Percentiles rank a stretch among this genome's conserved stretches.
phyloP scores from a whole-genome alignment of 2,329 filamentous ascomycete species.

The Trichoderma gracile region DNA sequence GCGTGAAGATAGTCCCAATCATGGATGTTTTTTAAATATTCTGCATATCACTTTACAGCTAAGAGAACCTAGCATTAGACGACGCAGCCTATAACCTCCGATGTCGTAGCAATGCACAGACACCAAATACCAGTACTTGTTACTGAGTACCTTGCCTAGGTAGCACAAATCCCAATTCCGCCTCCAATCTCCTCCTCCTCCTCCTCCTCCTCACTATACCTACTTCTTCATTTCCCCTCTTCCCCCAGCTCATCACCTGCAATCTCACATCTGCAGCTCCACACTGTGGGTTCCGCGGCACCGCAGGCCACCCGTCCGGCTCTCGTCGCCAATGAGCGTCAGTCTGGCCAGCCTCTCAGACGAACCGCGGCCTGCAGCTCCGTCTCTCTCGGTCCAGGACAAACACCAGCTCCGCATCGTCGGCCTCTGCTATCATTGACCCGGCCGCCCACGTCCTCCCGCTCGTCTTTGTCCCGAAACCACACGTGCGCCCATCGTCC shows the following conservation, averaged over 20 bases:
- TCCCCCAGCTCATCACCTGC: conserved; percentile 1
- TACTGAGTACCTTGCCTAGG: no score
- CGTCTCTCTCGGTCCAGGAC: conserved; percentile 3
- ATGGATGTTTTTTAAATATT: no score
- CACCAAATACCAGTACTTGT: no score
- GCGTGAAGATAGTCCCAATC: no score
- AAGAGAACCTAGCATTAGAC: no score
- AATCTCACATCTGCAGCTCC: neutral
- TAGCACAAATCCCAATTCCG: no score
- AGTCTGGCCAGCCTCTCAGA: conserved; percentile 1
- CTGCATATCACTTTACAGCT: no score
- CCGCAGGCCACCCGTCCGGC: conserved; percentile 10
- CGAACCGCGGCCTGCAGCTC: conserved; percentile 5
- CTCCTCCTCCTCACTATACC: neutral
- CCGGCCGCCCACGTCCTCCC: conserved; percentile 16
- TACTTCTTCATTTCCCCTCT: neutral
- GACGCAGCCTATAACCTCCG: no score
- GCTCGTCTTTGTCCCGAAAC: conserved; percentile 20
- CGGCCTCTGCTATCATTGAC: conserved; percentile 18
- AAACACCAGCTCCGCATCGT: conserved; percentile 21
- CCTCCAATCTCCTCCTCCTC: neutral
- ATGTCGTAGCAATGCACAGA: no score
- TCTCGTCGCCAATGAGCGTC: conserved; percentile 22
- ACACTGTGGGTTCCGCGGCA: conserved; percentile 12
- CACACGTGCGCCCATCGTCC: conserved; percentile 5